Evolutionary conservation across 2,329 filamentous ascomycete species (phyloP).

Genomic region (Claviceps purpurea): DNA sequence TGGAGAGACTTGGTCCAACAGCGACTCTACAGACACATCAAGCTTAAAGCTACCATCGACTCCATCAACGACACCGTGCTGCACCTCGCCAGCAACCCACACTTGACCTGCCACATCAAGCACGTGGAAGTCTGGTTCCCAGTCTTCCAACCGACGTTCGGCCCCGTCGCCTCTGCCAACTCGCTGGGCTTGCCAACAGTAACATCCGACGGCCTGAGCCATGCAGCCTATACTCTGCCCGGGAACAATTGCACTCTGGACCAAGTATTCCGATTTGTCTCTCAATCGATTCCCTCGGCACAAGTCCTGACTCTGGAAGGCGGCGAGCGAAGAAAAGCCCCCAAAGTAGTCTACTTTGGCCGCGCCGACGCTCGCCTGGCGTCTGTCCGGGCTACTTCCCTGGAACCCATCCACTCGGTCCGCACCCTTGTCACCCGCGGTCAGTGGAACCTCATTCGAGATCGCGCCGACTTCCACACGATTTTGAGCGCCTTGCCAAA

Average conservation of each 20-base stretch:
- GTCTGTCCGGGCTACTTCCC: conserved; percentile 7
- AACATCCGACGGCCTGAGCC: conserved; percentile 41
- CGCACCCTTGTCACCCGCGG: conserved; percentile 59
- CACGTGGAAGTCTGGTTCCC: conserved; percentile 71
- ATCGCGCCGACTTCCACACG: conserved; percentile 46
- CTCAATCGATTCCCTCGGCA: conserved; percentile 43
- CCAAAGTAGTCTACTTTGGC: conserved; percentile 38
- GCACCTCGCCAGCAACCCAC: conserved; percentile 46
- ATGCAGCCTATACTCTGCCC: conserved; percentile 44
- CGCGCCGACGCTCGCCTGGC: conserved; percentile 8
- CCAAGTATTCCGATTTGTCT: conserved; percentile 54
- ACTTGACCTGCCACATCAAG: conserved; percentile 51
- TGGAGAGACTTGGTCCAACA: conserved; percentile 59
- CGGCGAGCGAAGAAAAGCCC: conserved; percentile 64
- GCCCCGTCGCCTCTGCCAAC: conserved; percentile 28
- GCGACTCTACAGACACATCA: conserved; percentile 61
- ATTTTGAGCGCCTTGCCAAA: conserved; percentile 52
- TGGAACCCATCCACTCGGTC: conserved; percentile 32
- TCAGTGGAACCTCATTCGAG: conserved; percentile 63
- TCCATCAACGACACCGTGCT: conserved; percentile 44
- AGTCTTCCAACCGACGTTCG: conserved; percentile 49
- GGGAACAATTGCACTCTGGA: conserved; percentile 56
- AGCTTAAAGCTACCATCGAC: conserved; percentile 57
- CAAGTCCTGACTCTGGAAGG: conserved; percentile 60
- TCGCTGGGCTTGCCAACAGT: conserved; percentile 36